Evolutionary conservation across 352 stramenopile genomes (phyloP).

Genomic region (Albugo candida): DNA sequence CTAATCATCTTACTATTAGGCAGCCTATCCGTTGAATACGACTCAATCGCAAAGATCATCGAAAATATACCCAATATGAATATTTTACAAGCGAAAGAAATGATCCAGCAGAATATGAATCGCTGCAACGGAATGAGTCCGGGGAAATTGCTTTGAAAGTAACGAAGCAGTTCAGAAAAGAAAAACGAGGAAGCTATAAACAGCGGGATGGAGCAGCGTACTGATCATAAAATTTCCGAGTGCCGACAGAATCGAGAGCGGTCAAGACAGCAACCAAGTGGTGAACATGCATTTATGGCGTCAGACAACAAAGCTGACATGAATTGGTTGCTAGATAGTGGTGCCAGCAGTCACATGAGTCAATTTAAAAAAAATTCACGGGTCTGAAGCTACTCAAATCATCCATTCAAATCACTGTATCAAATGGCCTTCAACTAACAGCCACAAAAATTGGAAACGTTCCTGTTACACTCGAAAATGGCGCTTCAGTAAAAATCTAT

Average conservation of each 20-base stretch:
- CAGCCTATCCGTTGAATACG: slow-evolving; percentile 8
- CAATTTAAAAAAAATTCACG: no score
- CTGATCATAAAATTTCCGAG: not conserved
- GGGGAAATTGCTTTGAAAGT: not conserved
- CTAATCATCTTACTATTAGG: not conserved
- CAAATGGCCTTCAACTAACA: slow-evolving; percentile 2
- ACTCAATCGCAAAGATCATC: slow-evolving; percentile 9
- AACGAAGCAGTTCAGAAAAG: not conserved
- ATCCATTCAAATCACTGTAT: slow-evolving; percentile 4
- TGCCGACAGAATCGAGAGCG: not conserved
- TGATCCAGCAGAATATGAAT: slow-evolving; percentile 6
- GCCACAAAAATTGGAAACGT: slow-evolving; percentile 5
- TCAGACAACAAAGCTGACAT: not conserved
- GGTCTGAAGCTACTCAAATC: not conserved
- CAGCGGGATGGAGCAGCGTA: no score
- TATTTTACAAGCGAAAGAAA: slow-evolving; percentile 9
- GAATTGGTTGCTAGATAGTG: slow-evolving; percentile 9
- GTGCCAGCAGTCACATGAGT: slow-evolving; percentile 11
- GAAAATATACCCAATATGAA: slow-evolving; percentile 2
- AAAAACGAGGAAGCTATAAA: no score
- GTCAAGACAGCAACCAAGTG: not conserved
- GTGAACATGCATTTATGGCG: not conserved
- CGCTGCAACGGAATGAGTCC: not conserved
- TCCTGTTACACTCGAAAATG: not conserved
- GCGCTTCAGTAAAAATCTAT: slow-evolving; percentile 5